Evolutionary conservation across 2,329 filamentous ascomycete genomes (phyloP).

Genomic region (Hymenoscyphus scutula): DNA sequence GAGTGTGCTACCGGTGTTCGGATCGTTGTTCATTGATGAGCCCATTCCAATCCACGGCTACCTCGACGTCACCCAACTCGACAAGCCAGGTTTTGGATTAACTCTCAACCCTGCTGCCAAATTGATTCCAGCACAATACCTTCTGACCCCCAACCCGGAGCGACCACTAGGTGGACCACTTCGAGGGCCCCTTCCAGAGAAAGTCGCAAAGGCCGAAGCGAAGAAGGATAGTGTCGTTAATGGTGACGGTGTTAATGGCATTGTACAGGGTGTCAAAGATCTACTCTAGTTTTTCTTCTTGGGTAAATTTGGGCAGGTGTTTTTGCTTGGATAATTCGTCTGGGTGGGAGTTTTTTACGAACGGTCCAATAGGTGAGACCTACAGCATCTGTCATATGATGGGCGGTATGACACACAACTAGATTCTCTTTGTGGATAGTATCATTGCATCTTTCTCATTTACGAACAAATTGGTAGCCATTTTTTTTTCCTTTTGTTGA

Average conservation of each 20-base stretch:
- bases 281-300: conserved; percentile 17
- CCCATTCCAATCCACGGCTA: conserved; percentile 83
- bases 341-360: background rate
- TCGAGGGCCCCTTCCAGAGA: conserved; percentile 11
- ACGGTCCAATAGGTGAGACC: background rate
- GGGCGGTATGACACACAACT: background rate
- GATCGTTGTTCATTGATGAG: conserved; percentile 86
- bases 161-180: conserved; percentile 39
- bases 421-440: background rate
- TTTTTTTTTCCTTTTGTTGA: background rate
- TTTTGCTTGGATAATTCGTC: background rate
- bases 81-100: conserved; percentile 88
- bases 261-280: conserved; percentile 18
- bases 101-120: conserved; percentile 76
- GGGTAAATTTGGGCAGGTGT: background rate
- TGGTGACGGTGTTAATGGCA: conserved; percentile 17
- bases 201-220: conserved; percentile 26
- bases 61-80: conserved; percentile 73
- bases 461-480: background rate
- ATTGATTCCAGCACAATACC: conserved; percentile 70
- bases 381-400: background rate
- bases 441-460: background rate
- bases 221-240: conserved; percentile 36
- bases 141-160: conserved; percentile 66
- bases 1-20: conserved; percentile 87